Conservation (phyloP, 2,329 filamentous ascomycete genomes). For the Zymoseptoria tritici region DNA sequence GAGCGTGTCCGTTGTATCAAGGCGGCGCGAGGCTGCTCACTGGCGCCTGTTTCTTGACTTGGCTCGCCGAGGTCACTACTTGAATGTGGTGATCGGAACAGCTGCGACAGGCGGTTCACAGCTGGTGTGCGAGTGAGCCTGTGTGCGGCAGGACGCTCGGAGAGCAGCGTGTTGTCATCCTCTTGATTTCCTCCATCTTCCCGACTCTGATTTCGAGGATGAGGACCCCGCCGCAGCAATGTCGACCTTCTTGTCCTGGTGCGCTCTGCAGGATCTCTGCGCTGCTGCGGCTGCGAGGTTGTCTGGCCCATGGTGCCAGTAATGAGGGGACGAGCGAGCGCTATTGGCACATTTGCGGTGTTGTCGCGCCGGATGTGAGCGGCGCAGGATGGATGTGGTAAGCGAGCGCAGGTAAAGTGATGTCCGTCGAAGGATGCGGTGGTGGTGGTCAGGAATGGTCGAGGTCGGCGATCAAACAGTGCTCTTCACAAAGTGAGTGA, state of each 20-base stretch:
- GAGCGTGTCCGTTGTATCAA: constrained; percentile 18
- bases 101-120: constrained; percentile 9
- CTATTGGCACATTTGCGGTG: constrained; percentile 7
- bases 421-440: not conserved
- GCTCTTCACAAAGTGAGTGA: too few species aligned
- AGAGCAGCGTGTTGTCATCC: not conserved
- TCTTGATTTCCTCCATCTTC: not conserved
- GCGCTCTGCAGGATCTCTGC: not conserved
- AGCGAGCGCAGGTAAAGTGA: not conserved
- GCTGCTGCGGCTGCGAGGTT: constrained; percentile 23
- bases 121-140: not conserved
- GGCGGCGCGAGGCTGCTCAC: constrained; percentile 6
- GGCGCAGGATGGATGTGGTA: not conserved
- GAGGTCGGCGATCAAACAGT: not conserved
- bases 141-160: not conserved
- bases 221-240: not conserved
- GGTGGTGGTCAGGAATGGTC: not conserved
- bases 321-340: not conserved
- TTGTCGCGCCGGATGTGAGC: not conserved
- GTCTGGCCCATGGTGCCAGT: constrained; percentile 26
- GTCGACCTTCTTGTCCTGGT: not conserved
- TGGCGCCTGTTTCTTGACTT: not conserved
- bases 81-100: constrained; percentile 2
- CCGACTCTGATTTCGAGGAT: not conserved
- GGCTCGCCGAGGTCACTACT: not conserved